phyloP scores from a whole-genome alignment of 331 rosid species.

The Quercus phellos region DNA sequence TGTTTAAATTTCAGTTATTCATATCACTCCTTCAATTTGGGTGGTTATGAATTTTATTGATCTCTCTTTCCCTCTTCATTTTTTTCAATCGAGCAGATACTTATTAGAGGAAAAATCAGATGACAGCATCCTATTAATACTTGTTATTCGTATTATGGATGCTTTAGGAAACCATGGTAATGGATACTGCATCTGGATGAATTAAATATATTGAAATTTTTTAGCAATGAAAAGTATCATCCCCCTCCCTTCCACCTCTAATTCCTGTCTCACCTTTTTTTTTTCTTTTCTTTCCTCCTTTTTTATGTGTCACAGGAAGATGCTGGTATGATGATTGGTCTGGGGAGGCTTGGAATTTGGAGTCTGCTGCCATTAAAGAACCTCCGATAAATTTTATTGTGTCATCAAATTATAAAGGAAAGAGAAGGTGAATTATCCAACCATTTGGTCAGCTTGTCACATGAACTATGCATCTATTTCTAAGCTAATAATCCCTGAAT shows the following conservation, averaged over 20 bases:
- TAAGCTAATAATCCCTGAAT: slow-evolving; percentile 10
- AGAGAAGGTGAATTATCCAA: slow-evolving; percentile 56
- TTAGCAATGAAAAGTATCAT: not conserved
- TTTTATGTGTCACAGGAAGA: slow-evolving; percentile 48
- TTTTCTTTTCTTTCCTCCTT: not conserved
- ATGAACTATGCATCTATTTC: slow-evolving; percentile 9
- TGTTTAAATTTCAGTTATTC: slow-evolving; percentile 16
- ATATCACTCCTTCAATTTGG: slow-evolving; percentile 16
- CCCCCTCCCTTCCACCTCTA: slow-evolving; percentile 8
- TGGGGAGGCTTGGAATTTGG: slow-evolving; percentile 94
- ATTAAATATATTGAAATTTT: not conserved
- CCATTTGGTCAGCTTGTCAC: slow-evolving; percentile 15
- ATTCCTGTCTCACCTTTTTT: slow-evolving; percentile 9
- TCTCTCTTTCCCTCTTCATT: not conserved
- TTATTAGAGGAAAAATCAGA: slow-evolving; percentile 76
- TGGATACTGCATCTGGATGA: slow-evolving; percentile 14
- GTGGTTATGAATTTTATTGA: slow-evolving; percentile 17
- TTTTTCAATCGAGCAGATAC: slow-evolving; percentile 50
- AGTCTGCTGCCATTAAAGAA: slow-evolving; percentile 84
- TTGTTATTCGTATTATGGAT: slow-evolving; percentile 80
- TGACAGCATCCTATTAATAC: slow-evolving; percentile 86
- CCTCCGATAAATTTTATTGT: slow-evolving; percentile 84
- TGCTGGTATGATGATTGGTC: slow-evolving; percentile 91
- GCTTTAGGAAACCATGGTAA: slow-evolving; percentile 95
- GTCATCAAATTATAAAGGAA: slow-evolving; percentile 74